phyloP scores from a whole-genome alignment of 1,284 basidiomycete species.

The Moniliella sp. region DNA sequence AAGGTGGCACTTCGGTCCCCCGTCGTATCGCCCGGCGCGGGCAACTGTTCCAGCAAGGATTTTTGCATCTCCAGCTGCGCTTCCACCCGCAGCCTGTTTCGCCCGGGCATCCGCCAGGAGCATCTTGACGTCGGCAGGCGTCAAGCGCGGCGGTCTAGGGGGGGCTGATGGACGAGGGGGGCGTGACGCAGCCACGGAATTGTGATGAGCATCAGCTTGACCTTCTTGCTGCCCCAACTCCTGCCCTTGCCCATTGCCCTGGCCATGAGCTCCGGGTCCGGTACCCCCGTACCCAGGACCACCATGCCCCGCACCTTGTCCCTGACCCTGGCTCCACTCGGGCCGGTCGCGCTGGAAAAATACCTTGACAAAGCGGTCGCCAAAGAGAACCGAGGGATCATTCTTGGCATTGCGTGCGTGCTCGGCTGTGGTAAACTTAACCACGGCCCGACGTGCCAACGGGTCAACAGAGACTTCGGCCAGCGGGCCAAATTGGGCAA shows the following conservation, averaged over 20 bases:
- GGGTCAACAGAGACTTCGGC: constrained; percentile 73
- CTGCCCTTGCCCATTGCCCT: not conserved
- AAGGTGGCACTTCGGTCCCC: too few species aligned
- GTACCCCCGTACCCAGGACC: constrained; percentile 11
- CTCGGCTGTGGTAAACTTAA: constrained; percentile 63
- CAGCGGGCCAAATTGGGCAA: constrained; percentile 73
- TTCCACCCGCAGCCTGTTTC: not conserved
- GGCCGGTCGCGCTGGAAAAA: constrained; percentile 42
- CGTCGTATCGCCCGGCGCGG: too few species aligned
- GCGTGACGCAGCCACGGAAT: constrained; percentile 1
- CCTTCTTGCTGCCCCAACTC: too few species aligned
- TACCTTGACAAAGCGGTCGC: constrained; percentile 72
- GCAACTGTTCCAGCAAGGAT: not conserved
- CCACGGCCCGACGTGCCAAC: constrained; percentile 53
- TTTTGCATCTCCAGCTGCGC: constrained; percentile 9
- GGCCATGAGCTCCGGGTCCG: constrained; percentile 4
- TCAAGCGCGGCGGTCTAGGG: not conserved
- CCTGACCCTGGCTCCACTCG: constrained; percentile 42
- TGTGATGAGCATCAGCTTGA: too few species aligned
- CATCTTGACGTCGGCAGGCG: not conserved
- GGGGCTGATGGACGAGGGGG: too few species aligned
- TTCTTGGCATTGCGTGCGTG: constrained; percentile 76
- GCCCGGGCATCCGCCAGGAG: not conserved
- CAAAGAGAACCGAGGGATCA: constrained; percentile 74
- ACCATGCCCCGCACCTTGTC: constrained; percentile 5